A percentile compares a stretch with the other conserved stretches of the same genome.
Evolutionary conservation across 2,329 filamentous ascomycete genomes (phyloP).

Genomic region (Graphilbum sp.): DNA sequence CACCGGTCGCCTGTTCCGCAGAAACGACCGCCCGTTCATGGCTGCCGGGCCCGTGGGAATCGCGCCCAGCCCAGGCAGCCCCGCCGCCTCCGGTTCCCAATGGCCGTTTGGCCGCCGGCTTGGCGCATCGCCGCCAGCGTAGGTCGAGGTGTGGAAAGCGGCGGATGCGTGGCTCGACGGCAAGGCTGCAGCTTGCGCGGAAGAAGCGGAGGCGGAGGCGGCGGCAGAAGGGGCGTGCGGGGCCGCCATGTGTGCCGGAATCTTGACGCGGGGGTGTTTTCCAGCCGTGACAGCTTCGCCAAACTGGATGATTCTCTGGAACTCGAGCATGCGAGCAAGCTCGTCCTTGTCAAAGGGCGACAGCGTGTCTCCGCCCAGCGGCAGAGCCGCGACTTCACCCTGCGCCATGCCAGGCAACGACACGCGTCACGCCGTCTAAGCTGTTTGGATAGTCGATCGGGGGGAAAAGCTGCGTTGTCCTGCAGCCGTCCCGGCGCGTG

Average conservation of each 20-base stretch:
- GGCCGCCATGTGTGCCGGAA: conserved; percentile 26
- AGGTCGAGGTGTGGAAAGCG: not conserved
- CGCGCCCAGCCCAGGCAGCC: conserved; percentile 2
- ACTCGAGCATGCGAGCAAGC: conserved; percentile 46
- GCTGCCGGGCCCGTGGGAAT: not conserved
- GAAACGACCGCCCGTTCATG: not conserved
- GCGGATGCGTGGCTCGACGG: not conserved
- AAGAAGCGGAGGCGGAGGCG: conserved; percentile 6
- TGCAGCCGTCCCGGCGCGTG: no score
- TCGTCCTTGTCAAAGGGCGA: conserved; percentile 21
- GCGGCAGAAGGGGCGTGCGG: conserved; percentile 9
- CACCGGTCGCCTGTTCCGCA: not conserved
- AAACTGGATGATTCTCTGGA: conserved; percentile 66
- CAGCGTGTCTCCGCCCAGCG: not conserved
- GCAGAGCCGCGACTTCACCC: not conserved
- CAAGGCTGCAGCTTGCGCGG: conserved; percentile 1
- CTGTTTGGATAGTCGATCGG: no score
- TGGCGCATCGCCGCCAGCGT: no score
- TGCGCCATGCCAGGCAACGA: no score
- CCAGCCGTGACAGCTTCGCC: conserved; percentile 69
- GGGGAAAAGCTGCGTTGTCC: no score
- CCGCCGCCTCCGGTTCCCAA: no score
- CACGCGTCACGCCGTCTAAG: no score
- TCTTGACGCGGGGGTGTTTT: conserved; percentile 48
- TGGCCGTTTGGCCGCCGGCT: no score